Conservation (phyloP, 768 basidiomycete species). For the Pisolithus albus region DNA sequence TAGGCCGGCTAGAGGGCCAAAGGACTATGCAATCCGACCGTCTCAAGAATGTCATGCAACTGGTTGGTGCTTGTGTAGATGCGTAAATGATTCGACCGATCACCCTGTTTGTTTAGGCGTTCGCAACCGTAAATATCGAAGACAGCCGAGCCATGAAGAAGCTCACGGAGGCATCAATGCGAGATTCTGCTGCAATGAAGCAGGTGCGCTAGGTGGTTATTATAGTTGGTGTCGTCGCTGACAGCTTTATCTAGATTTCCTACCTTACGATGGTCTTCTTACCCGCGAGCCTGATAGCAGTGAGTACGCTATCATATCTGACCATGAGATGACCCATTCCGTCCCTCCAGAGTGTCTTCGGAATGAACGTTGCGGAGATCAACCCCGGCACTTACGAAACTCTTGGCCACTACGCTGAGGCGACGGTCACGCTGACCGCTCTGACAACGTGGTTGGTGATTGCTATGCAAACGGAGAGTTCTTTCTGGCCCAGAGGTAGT, state of each 20-base stretch:
- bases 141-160: constrained; percentile 48
- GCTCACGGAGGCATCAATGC: constrained; percentile 41
- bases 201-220: constrained; percentile 7
- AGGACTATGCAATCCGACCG: constrained; percentile 23
- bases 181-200: constrained; percentile 37
- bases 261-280: constrained; percentile 59
- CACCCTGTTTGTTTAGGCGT: constrained; percentile 35
- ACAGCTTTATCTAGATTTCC: constrained; percentile 33
- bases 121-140: constrained; percentile 52
- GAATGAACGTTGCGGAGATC: constrained; percentile 29
- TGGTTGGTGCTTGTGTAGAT: constrained; percentile 14
- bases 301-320: constrained; percentile 4
- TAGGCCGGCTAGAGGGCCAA: constrained; percentile 33
- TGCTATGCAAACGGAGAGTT: constrained; percentile 36
- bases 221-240: neutral
- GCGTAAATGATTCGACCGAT: neutral
- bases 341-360: constrained; percentile 24
- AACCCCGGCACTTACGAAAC: constrained; percentile 19
- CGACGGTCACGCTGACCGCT: constrained; percentile 44
- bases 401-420: constrained; percentile 34
- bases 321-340: neutral
- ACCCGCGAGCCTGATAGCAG: constrained; percentile 42
- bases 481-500: constrained; percentile 12
- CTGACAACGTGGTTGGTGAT: constrained; percentile 51
- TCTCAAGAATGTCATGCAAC: constrained; percentile 25